Evolutionary conservation across 257 asterid genomes (phyloP).

Genomic region (Nicotiana benthamiana): DNA sequence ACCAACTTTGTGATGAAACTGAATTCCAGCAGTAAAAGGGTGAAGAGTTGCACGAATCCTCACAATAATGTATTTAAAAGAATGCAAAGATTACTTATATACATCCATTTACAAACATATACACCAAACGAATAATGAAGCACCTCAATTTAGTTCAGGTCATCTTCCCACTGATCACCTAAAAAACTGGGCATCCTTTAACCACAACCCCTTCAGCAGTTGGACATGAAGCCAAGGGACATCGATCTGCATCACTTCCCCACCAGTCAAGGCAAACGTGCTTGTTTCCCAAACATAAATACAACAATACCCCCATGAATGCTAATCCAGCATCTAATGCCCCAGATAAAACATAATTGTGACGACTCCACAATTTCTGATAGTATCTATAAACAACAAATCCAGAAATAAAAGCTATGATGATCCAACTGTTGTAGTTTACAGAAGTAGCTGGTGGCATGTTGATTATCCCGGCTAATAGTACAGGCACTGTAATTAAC

Average conservation of each 20-base stretch:
- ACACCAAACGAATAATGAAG: background rate
- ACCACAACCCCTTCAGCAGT: constrained; percentile 53
- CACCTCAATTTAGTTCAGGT: too few species aligned
- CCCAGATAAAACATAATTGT: constrained; percentile 60
- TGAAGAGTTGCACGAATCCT: background rate
- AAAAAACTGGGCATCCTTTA: constrained; percentile 45
- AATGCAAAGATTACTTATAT: background rate
- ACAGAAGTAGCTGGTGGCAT: constrained; percentile 76
- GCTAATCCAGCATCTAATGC: constrained; percentile 75
- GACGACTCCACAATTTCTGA: constrained; percentile 58
- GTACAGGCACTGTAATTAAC: constrained; percentile 53
- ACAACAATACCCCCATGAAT: constrained; percentile 58
- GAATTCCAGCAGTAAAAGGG: background rate
- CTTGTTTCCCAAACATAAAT: constrained; percentile 33
- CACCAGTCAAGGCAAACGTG: constrained; percentile 52
- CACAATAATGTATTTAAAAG: background rate
- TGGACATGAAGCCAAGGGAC: constrained; percentile 69
- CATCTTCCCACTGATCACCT: background rate
- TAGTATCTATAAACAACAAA: constrained; percentile 34
- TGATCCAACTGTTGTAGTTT: constrained; percentile 65
- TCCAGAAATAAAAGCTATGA: constrained; percentile 36
- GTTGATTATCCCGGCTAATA: constrained; percentile 29
- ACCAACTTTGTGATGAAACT: background rate
- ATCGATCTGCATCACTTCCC: constrained; percentile 43
- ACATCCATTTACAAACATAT: background rate